Evolutionary conservation across 2,329 filamentous ascomycete genomes (phyloP), one percentile per base, ranked within the genome.

Genomic region (Pseudogymnoascus sp.): DNA sequence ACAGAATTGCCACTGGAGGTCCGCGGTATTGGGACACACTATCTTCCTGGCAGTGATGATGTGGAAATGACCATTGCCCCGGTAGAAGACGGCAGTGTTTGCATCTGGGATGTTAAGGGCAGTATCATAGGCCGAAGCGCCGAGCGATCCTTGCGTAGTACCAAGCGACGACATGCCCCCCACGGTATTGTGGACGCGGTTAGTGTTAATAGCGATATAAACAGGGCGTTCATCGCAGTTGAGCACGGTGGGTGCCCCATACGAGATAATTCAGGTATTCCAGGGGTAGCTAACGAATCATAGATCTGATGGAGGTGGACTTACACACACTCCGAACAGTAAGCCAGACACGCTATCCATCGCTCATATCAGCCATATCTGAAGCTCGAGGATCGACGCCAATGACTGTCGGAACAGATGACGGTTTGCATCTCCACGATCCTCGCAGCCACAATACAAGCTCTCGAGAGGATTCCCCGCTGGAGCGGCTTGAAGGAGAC

Each of bases 51-150:
- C 35, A 75, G 78, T n/a, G 74, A 81, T 15, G 77, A 82, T 22
- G 77, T 80, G 14, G 75, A 75, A 64, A 77, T 86, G 60, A 85
- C 90, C 0, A 80, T 96, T 14, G 87, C 88, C 0, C 90, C 91
- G 2, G 77, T 96, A 6, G 90, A 95, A 62, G 90, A 97, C 70
- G 91, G 91, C 0, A 91, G 89, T 59, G 81, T 97, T n/a, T 90
- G 87, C 67, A 75, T 96, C 6, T 97, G 91, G 91, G 89, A 96
- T 69, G 76, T 90, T 58, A 81, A 80, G 65, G 88, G 89, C 1
- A 81, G 78, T 2, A 82, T 94, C 33, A 66, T 89, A 9, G 84
- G 82, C 1, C 81, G 81, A 64, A 94, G 88, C 72, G 75, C 75
- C 18, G 77, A 85, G 0, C 88, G 87, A 0, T 77, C 93, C 7